Base-by-base conservation (phyloP, 108 stramenopile genomes). In the Mediolabrus comicus region DNA sequence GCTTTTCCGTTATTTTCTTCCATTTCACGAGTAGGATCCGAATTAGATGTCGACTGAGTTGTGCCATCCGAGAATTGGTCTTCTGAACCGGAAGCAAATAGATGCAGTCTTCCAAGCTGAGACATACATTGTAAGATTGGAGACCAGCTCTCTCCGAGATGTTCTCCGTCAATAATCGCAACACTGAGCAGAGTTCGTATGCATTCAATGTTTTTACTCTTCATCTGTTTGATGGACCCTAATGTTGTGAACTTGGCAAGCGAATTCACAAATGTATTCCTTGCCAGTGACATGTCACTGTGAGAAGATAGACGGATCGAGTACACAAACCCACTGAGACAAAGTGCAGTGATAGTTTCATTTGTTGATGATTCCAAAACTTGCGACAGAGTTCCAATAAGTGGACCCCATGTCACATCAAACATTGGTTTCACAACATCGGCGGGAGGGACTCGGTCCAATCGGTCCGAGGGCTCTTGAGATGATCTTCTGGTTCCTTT, bases 371-470 rank as follows among this genome's bases (percentile, higher is more conserved):
- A 83, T 69, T 96, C 95, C 28, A 97, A 66, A 32, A 91, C 88
- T 62, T 97, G 96, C 3, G 96, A 97, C 34, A 99, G 83, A 31
- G 90, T 90, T 28, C 96, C 98, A 30, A 98, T 80, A 27, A 97
- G 67, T 33, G 98, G 95, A 41, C 98, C 98, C 99, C 99, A 99
- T 3, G 96, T 96, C 4, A 98, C 97, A 80, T 98, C 97, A 63
- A 98, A 98, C 98, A 99, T 98, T 24, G 91, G 91, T 62, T 83
- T 87, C 12, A 93, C 88, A 34, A 90, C 89, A 67, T 92, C 88
- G 16, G 83, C 74, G 22, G 92, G 92, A 35, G 85, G 76, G 13
- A 92, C 81, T 24, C 81, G 71, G 39, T 86, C 84, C 14, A 71
- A 38, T 30, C 60, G 66, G 12, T 9, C 11, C 14, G 35, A 29